Evolutionary conservation across 2,329 filamentous ascomycete genomes (phyloP).

Genomic region (Chrysosporium keratinophilum): DNA sequence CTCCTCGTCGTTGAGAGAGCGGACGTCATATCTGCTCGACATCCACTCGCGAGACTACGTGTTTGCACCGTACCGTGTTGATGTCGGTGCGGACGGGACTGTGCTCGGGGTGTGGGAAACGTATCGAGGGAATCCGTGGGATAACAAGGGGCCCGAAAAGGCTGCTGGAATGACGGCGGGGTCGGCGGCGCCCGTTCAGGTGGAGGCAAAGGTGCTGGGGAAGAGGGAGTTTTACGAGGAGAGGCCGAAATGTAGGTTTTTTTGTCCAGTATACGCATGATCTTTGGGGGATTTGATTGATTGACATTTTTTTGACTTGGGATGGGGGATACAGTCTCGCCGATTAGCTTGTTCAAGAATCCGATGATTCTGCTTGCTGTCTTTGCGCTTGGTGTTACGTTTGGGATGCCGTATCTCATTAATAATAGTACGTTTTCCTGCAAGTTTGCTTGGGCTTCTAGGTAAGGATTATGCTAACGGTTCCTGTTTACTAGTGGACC

Average conservation of each 20-base stretch:
- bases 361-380: slow-evolving; percentile 93
- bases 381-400: slow-evolving; percentile 68
- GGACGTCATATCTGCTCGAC: slow-evolving; percentile 63
- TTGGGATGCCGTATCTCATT: slow-evolving; percentile 90
- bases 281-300: not conserved
- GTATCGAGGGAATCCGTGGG: slow-evolving; percentile 81
- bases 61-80: slow-evolving; percentile 72
- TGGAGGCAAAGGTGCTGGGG: slow-evolving; percentile 54
- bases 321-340: slow-evolving; percentile 50
- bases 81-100: slow-evolving; percentile 42
- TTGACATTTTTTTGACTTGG: too few species aligned
- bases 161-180: slow-evolving; percentile 26
- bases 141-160: slow-evolving; percentile 57
- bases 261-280: slow-evolving; percentile 1
- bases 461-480: not conserved
- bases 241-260: slow-evolving; percentile 58
- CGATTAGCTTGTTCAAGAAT: slow-evolving; percentile 77
- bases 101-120: slow-evolving; percentile 67
- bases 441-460: not conserved
- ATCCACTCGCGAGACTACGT: slow-evolving; percentile 63
- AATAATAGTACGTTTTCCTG: slow-evolving; percentile 67
- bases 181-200: slow-evolving; percentile 34
- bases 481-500: slow-evolving; percentile 60
- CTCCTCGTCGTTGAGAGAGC: slow-evolving; percentile 34
- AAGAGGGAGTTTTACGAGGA: slow-evolving; percentile 67